Evolutionary conservation across 1,139 yeast genomes (phyloP), one percentile per base, ranked within the genome.

Genomic region (Torulaspora globosa): DNA sequence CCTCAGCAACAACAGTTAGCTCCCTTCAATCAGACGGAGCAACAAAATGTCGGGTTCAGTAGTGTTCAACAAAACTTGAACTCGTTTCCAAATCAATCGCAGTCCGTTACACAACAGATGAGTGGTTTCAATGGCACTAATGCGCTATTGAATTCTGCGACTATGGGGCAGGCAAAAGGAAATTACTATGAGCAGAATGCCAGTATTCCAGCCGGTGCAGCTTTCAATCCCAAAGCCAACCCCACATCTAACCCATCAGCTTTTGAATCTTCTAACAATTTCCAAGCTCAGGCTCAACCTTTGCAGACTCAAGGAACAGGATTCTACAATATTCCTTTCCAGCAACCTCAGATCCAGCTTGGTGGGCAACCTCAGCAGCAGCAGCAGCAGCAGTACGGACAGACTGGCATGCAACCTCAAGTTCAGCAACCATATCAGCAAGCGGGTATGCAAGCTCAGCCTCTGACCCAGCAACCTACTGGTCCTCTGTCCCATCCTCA

Each of bases 381-480:
- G 30, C 41, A 42, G 49, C 49, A 62, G 9, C 63, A 58, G 36
- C 46, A 37, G 2, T 49, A 56, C 45, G 48, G 44, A 30, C 39
- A 28, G 11, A 29, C 35, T 10, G 44, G 39, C 16, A 34, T 41
- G 44, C 44, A 34, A 23, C 15, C 42, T 21, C 63, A 56, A 48
- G 51, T 49, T 23, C 55, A 41, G 38, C 59, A 49, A 43, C 24
- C 5, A 16, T 16, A 36, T 50, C 28, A 45, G 49, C 21, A 26
- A n/a, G 10, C 29, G n/a, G 29, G 29, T 4, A 26, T 26, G 21
- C 34, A 31, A 31, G 19, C 44, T 31, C 64, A 57, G 48, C 54
- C 58, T 19, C 51, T 56, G 39, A 50, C 49, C 18, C 56, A 42
- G 36, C 59, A 50, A 44, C 36, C 26, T 10, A 39, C 52, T 24